Percentiles rank a stretch among this genome's conserved stretches.
Conservation (phyloP, 2,329 filamentous ascomycete species). For the Trichoderma harzianum region DNA sequence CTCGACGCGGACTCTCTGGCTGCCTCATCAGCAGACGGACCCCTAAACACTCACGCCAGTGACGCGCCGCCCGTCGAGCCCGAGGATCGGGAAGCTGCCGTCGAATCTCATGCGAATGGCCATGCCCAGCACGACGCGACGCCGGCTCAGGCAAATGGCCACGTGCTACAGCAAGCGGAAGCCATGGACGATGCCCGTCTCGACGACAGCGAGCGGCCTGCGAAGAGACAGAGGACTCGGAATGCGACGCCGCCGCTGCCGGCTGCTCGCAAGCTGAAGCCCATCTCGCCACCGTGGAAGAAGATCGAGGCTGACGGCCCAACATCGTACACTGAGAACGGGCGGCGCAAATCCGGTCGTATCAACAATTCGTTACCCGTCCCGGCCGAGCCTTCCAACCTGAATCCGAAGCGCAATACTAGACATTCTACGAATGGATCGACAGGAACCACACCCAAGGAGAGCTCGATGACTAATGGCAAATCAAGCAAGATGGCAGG, state of each 20-base stretch:
- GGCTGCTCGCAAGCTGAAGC: constrained; percentile 43
- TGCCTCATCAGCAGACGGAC: constrained; percentile 2
- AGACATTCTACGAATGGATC: constrained; percentile 39
- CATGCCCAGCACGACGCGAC: constrained; percentile 25
- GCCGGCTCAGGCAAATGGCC: constrained; percentile 27
- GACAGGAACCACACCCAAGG: constrained; percentile 32
- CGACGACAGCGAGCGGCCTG: constrained; percentile 47
- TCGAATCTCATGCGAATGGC: constrained; percentile 21
- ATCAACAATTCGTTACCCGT: constrained; percentile 59
- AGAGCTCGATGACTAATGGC: constrained; percentile 29
- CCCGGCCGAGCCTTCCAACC: constrained; percentile 48
- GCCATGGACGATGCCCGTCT: constrained; percentile 1
- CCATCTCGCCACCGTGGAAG: constrained; percentile 89
- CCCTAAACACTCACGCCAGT: constrained; percentile 11
- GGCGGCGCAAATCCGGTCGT: constrained; percentile 63
- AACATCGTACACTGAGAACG: constrained; percentile 75
- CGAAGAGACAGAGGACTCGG: constrained; percentile 63
- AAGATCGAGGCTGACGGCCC: constrained; percentile 79
- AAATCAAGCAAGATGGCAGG: constrained; percentile 26
- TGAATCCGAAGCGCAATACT: constrained; percentile 53
- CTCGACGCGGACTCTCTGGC: constrained; percentile 30
- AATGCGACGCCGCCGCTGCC: constrained; percentile 42
- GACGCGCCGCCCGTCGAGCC: constrained; percentile 23
- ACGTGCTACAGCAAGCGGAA: constrained; percentile 23
- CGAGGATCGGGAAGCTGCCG: constrained; percentile 18